Evolutionary conservation across 805 yeast species (phyloP).

Genomic region (Yarrowia sp.): DNA sequence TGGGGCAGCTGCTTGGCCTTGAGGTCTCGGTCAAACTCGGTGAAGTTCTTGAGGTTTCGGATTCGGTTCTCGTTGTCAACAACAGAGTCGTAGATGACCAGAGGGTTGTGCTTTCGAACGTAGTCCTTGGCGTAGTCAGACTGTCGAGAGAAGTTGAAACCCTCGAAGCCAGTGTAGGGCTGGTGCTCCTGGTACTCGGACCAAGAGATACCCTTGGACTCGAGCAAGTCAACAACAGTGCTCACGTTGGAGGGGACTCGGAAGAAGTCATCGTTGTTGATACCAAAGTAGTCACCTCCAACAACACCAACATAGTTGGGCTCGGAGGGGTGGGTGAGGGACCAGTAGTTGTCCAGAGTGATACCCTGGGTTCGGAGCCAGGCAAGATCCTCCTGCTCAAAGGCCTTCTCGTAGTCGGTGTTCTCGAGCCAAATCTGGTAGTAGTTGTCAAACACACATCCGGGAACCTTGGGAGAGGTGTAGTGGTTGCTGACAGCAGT

Average conservation of each 20-base stretch:
- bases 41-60: constrained; percentile 57
- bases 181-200: constrained; percentile 61
- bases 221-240: constrained; percentile 58
- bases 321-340: constrained; percentile 61
- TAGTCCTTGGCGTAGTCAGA: constrained; percentile 56
- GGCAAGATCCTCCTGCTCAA: constrained; percentile 54
- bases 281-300: constrained; percentile 61
- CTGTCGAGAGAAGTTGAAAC: constrained; percentile 57
- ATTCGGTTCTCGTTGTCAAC: constrained; percentile 51
- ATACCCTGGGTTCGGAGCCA: constrained; percentile 56
- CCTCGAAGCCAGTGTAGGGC: constrained; percentile 62
- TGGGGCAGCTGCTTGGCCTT: constrained; percentile 56
- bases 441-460: constrained; percentile 54
- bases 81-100: constrained; percentile 55
- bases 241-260: constrained; percentile 58
- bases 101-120: constrained; percentile 62
- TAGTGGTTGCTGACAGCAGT: constrained; percentile 25
- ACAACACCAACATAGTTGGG: constrained; percentile 61
- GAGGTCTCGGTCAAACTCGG: constrained; percentile 55
- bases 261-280: constrained; percentile 57
- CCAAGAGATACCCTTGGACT: constrained; percentile 58
- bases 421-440: constrained; percentile 59
- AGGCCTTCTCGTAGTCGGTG: constrained; percentile 60
- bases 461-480: constrained; percentile 48
- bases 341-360: constrained; percentile 59